These are phyloP conservation scores for Paracamarosporium sp. DNA, from an alignment of 2,329 filamentous ascomycete genomes.

Conservation along the genomic window DNA sequence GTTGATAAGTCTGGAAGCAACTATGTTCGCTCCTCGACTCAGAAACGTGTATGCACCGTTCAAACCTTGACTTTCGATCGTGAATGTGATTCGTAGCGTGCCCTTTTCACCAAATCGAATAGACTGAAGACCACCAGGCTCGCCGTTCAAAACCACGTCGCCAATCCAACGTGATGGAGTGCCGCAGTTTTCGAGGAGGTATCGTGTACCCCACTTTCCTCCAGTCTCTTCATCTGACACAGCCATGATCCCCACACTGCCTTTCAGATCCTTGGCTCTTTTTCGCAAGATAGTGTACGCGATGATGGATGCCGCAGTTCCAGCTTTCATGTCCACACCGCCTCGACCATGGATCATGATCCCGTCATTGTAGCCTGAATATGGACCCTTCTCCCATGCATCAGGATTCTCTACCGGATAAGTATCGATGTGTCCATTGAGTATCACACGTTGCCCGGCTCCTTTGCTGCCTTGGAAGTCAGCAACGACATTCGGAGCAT, in stretches of 20 bases:
- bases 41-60: slow-evolving; percentile 52
- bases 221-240: slow-evolving; percentile 53
- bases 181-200: slow-evolving; percentile 41
- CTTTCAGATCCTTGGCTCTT: slow-evolving; percentile 1
- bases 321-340: slow-evolving; percentile 54
- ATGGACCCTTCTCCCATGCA: slow-evolving; percentile 47
- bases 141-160: slow-evolving; percentile 49
- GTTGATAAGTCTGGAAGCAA: slow-evolving; percentile 40
- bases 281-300: slow-evolving; percentile 43
- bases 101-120: slow-evolving; percentile 54
- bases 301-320: slow-evolving; percentile 49
- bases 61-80: slow-evolving; percentile 38
- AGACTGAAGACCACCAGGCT: slow-evolving; percentile 48
- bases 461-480: slow-evolving; percentile 29
- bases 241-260: slow-evolving; percentile 31
- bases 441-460: slow-evolving; percentile 40
- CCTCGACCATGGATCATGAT: slow-evolving; percentile 47
- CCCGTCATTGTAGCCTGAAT: slow-evolving; percentile 44
- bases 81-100: slow-evolving; percentile 49
- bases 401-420: slow-evolving; percentile 46
- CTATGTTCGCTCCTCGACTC: slow-evolving; percentile 47
- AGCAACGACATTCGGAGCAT: slow-evolving; percentile 45
- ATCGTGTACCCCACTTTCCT: slow-evolving; percentile 46
- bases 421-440: slow-evolving; percentile 54
- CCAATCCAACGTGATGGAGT: slow-evolving; percentile 45